phyloP scores from a whole-genome alignment of 1,139 yeast genomes.

The Sporopachydermia cereana region DNA sequence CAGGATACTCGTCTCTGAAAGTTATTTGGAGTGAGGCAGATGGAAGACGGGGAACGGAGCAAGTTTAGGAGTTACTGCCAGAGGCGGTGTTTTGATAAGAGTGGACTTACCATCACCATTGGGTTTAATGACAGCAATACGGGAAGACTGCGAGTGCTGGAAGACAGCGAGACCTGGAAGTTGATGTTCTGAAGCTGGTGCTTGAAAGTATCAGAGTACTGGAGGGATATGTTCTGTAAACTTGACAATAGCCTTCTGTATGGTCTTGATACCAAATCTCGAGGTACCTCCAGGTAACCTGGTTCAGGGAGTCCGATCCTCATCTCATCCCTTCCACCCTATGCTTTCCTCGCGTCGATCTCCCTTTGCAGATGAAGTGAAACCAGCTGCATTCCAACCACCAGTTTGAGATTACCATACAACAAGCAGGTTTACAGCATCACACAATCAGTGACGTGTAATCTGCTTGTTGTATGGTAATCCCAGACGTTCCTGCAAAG shows the following conservation, averaged over 20 bases:
- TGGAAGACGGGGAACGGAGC: no score
- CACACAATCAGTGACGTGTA: no score
- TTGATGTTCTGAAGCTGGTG: constrained; percentile 85
- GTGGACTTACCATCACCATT: constrained; percentile 99
- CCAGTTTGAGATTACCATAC: no score
- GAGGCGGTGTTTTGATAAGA: constrained; percentile 92
- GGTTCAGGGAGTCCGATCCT: constrained; percentile 98
- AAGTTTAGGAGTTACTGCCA: no score
- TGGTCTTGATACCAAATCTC: constrained; percentile 99
- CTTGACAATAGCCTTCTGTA: constrained; percentile 99
- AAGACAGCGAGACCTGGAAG: constrained; percentile 98
- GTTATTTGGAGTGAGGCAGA: no score
- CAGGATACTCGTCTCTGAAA: no score
- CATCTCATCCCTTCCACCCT: constrained; percentile 98
- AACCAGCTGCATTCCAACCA: no score
- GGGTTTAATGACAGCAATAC: constrained; percentile 99
- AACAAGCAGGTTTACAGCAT: no score
- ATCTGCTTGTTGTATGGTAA: no score
- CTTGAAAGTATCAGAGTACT: constrained; percentile 96
- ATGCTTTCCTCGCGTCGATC: constrained; percentile 98
- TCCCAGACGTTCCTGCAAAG: no score
- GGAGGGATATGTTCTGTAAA: constrained; percentile 95
- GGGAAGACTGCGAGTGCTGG: no score
- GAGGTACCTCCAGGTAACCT: constrained; percentile 99
- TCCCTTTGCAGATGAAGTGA: constrained; percentile 99